Conservation (phyloP, 1,284 basidiomycete species). For the Violaceomyces palustris region DNA sequence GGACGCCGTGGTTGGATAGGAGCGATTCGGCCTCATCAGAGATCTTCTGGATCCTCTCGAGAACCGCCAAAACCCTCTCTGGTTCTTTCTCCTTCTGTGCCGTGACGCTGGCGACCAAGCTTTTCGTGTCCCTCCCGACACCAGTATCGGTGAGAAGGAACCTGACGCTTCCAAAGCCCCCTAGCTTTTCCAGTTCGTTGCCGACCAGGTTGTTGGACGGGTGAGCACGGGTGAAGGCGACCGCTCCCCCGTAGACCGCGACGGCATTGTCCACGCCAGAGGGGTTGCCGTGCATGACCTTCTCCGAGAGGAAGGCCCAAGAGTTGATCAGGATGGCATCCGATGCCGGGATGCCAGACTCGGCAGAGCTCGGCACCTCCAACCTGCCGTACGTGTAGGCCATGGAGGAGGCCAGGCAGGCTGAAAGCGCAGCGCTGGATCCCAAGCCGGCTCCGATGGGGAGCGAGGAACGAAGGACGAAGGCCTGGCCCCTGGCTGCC, state of each 20-base stretch:
- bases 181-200: conserved; percentile 72
- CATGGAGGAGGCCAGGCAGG: conserved; percentile 75
- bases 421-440: conserved; percentile 90
- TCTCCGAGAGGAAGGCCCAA: conserved; percentile 93
- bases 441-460: conserved; percentile 98
- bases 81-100: conserved; percentile 66
- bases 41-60: conserved; percentile 28
- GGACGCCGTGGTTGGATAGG: conserved; percentile 17
- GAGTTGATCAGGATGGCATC: conserved; percentile 74
- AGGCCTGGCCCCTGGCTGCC: conserved; percentile 67
- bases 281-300: conserved; percentile 94
- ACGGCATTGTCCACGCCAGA: conserved; percentile 97
- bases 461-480: conserved; percentile 81
- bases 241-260: conserved; percentile 83
- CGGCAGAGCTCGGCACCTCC: conserved; percentile 54
- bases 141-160: conserved; percentile 91
- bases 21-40: conserved; percentile 33
- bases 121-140: conserved; percentile 87
- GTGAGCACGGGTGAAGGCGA: conserved; percentile 79
- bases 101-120: conserved; percentile 81
- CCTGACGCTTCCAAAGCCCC: conserved; percentile 62
- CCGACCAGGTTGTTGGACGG: conserved; percentile 61
- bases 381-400: conserved; percentile 59
- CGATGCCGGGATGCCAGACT: conserved; percentile 30
- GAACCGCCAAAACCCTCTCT: conserved; percentile 27